Base-by-base conservation (phyloP, 2,329 filamentous ascomycete species). In the Monosporascus sp. region DNA sequence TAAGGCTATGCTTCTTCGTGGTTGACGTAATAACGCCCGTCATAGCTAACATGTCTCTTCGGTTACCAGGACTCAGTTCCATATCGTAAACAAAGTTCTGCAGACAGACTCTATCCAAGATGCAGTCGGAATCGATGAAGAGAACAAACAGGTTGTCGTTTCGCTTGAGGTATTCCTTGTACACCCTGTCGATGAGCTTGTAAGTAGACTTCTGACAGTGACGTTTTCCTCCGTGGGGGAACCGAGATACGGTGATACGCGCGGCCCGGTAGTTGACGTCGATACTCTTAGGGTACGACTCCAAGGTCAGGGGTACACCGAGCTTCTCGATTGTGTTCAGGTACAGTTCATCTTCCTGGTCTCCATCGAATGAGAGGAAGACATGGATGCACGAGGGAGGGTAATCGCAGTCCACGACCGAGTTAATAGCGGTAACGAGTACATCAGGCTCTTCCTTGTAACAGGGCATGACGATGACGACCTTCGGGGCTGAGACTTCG, bases 71-170 rank as follows among this genome's bases (percentile, higher is more conserved):
- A 70, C 93, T 96, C 56, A 97, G 78, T 71, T 97, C 91, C 94
- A 97, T 97, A 68, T 97, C 93, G 71, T 94, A 97, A 75, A 97
- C 89, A 72, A 97, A 97, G 70, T 97, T 97, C 68, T 97, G 93
- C 55, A 97, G 82, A 68, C 93, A 97, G 41, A 92, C 84, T 54
- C 85, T 83, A 74, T 97, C 93, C 49, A 97, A 77, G 57, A 97
- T 94, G 71, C 94, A 97, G 69, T 97, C 93, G 0, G 92, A 97
- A 73, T 97, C 93, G 67, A 97, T 97, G 73, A 97, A 97, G 11
- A 97, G 81, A 50, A 97, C 87, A 69, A 97, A 97, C 0, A 97
- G 76, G 63, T 97, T 90, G 71, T 97, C 93, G 67, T 96, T 90
- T 48, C 85, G 80, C 71, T 87, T 88, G 50, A 96, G 77, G 60